Percentiles rank a stretch among this genome's conserved stretches.
phyloP scores from a whole-genome alignment of 208 protist species.

The Balamuthia mandrillaris region DNA sequence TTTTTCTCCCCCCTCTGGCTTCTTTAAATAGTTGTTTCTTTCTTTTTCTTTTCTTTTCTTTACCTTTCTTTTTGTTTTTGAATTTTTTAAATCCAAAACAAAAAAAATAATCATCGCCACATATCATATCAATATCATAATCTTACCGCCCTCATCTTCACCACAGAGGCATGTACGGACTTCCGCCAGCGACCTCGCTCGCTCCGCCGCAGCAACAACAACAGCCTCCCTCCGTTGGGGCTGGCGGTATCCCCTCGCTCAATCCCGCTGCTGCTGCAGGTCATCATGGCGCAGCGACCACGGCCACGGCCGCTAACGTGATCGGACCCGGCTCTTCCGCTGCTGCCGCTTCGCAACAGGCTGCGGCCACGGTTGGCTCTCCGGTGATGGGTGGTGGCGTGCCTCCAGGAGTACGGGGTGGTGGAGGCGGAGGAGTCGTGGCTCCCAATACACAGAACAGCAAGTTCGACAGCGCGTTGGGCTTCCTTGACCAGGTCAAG shows the following conservation, averaged over 20 bases:
- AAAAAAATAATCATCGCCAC: neutral
- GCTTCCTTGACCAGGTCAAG: slow-evolving; percentile 66
- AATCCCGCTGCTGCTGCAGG: no score
- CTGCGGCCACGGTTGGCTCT: neutral
- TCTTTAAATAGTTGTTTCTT: neutral
- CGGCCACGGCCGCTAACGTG: neutral
- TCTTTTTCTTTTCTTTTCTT: neutral
- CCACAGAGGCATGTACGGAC: neutral
- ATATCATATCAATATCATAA: neutral
- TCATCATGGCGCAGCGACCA: no score
- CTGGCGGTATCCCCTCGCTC: no score
- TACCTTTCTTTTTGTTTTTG: neutral
- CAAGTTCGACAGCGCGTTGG: slow-evolving; percentile 59
- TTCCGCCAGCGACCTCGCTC: neutral
- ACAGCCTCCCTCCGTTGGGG: neutral
- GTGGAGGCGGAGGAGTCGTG: neutral
- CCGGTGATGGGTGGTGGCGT: neutral
- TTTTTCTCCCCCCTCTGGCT: neutral
- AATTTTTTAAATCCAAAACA: neutral
- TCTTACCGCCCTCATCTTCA: neutral
- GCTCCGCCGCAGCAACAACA: neutral
- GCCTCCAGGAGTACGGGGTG: neutral
- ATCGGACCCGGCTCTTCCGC: neutral
- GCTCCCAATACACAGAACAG: neutral
- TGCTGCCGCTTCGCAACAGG: neutral